phyloP scores from a whole-genome alignment of 345 rosid species.

The Lumnitzera littorea region DNA sequence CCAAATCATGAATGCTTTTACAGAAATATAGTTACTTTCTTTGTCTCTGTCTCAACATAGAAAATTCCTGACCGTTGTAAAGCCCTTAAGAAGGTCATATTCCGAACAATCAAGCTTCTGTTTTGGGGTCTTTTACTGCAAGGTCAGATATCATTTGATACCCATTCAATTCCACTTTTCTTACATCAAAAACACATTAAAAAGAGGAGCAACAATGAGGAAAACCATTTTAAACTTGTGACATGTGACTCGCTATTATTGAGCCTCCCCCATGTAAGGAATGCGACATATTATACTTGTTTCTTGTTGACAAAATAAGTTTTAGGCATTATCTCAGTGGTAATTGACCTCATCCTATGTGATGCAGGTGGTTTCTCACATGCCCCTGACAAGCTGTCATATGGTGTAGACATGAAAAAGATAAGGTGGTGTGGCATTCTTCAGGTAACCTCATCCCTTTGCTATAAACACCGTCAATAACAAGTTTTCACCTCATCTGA shows the following conservation, averaged over 20 bases:
- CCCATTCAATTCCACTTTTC: not conserved
- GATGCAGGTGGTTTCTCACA: conserved; percentile 77
- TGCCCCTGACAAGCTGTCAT: conserved; percentile 66
- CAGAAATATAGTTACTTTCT: not conserved
- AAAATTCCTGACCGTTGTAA: conserved; percentile 28
- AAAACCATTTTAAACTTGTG: no score
- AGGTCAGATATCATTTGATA: conserved; percentile 30
- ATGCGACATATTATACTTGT: not conserved
- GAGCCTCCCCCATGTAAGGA: no score
- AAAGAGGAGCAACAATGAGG: not conserved
- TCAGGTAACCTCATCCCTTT: conserved; percentile 40
- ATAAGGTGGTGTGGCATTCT: conserved; percentile 87
- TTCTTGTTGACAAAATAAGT: not conserved
- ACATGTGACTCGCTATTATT: no score
- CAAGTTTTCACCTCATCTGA: not conserved
- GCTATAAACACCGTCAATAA: not conserved
- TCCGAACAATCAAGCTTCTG: conserved; percentile 71
- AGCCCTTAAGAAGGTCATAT: conserved; percentile 50
- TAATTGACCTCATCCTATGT: conserved; percentile 6
- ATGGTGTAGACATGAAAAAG: conserved; percentile 72
- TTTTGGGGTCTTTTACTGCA: conserved; percentile 91
- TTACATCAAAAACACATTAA: not conserved
- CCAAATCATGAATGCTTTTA: not conserved
- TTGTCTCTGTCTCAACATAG: conserved; percentile 22
- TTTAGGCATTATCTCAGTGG: no score